Percentiles rank a stretch among this genome's conserved stretches.
These are phyloP conservation scores for Hymenoscyphus linearis DNA, from an alignment of 2,329 filamentous ascomycete genomes.

Conservation along the genomic window DNA sequence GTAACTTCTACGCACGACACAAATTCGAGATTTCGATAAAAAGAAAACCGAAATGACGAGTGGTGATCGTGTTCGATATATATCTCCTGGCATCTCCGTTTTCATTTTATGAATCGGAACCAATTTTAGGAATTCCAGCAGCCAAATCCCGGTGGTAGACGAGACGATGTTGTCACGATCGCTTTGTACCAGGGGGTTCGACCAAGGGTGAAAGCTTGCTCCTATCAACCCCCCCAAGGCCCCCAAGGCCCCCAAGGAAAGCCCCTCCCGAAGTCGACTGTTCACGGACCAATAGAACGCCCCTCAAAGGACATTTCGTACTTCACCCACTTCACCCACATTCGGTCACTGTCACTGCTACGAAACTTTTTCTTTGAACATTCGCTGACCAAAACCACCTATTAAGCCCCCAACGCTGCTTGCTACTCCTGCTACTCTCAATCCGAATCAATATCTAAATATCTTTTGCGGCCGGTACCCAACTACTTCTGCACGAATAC, in stretches of 20 bases:
- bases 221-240: background rate
- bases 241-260: no score
- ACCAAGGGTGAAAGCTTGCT: background rate
- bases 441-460: background rate
- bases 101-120: background rate
- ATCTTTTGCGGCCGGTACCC: background rate
- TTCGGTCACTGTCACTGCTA: background rate
- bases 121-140: background rate
- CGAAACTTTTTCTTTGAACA: conserved; percentile 4
- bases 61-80: background rate
- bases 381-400: conserved; percentile 1
- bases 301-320: background rate
- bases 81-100: background rate
- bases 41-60: background rate
- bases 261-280: background rate
- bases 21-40: no score
- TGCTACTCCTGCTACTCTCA: no score
- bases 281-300: conserved; percentile 2
- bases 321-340: background rate
- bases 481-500: background rate
- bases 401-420: background rate
- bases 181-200: no score
- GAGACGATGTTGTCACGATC: no score
- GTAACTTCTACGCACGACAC: conserved; percentile 12
- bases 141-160: no score